phyloP scores from a whole-genome alignment of 2,329 filamentous ascomycete species.

The Coniochaeta ligniaria region DNA sequence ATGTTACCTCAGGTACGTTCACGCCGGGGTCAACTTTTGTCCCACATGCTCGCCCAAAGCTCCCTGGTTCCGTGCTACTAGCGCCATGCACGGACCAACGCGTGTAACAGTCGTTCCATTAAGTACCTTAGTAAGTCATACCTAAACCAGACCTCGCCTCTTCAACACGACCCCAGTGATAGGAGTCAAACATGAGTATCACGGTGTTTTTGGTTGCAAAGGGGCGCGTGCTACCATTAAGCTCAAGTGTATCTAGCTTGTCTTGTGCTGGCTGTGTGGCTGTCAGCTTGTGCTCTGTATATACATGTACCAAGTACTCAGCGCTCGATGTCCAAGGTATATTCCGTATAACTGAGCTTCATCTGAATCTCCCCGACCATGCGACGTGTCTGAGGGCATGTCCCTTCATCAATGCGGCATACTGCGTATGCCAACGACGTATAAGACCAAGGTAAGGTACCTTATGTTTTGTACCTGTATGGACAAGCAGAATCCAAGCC shows the following conservation, averaged over 20 bases:
- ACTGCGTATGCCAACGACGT: no score
- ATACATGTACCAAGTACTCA: constrained; percentile 20
- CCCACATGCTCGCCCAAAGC: background rate
- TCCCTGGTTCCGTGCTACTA: background rate
- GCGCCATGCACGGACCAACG: background rate
- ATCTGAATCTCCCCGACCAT: no score
- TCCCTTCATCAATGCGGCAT: no score
- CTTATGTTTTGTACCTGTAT: no score
- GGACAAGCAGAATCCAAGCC: no score
- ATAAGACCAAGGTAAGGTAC: no score
- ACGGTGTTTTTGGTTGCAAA: background rate
- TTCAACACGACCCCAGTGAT: background rate
- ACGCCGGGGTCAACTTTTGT: background rate
- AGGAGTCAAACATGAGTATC: background rate
- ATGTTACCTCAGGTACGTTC: background rate
- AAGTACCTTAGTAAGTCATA: background rate
- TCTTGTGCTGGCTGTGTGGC: no score
- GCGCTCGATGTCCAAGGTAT: no score
- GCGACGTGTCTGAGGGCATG: no score
- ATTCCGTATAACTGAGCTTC: no score
- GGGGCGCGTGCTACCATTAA: no score
- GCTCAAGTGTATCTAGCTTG: no score
- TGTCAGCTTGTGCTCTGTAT: constrained; percentile 56
- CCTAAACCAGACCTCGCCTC: background rate
- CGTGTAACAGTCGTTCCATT: background rate